Conservation (phyloP, 2,329 filamentous ascomycete genomes). For the Nothophoma quercina region DNA sequence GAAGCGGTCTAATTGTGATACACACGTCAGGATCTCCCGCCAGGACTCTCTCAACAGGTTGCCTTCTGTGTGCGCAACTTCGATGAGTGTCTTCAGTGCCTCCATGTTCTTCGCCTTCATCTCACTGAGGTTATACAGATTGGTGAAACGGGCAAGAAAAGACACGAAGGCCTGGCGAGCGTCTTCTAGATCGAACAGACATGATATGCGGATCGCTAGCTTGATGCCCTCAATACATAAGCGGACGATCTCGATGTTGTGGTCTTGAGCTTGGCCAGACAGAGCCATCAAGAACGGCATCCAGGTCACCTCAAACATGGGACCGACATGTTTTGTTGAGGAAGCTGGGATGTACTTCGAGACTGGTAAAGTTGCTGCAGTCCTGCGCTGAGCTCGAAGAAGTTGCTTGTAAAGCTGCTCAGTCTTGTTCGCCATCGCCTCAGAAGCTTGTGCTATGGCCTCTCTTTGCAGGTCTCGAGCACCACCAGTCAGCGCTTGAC, state of each 20-base stretch:
- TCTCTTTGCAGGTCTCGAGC: slow-evolving; percentile 91
- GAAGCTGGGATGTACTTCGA: slow-evolving; percentile 88
- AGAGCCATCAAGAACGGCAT: slow-evolving; percentile 98
- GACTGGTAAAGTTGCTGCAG: slow-evolving; percentile 71
- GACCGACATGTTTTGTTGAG: slow-evolving; percentile 91
- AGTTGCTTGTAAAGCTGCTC: slow-evolving; percentile 92
- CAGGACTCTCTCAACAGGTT: slow-evolving; percentile 89
- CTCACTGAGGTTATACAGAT: slow-evolving; percentile 92
- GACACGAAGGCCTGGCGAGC: slow-evolving; percentile 94
- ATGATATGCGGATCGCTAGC: slow-evolving; percentile 90
- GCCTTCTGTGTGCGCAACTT: slow-evolving; percentile 91
- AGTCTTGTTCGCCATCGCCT: slow-evolving; percentile 85
- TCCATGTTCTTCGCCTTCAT: slow-evolving; percentile 97
- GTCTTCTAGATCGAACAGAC: slow-evolving; percentile 91
- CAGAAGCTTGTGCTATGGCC: slow-evolving; percentile 92
- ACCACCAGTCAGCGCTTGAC: slow-evolving; percentile 89
- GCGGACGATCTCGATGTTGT: slow-evolving; percentile 90
- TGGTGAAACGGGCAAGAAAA: slow-evolving; percentile 90
- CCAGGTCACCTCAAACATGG: slow-evolving; percentile 99
- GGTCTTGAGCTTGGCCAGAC: slow-evolving; percentile 91
- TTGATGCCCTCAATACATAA: slow-evolving; percentile 96
- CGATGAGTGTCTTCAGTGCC: slow-evolving; percentile 87
- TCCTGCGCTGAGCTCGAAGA: slow-evolving; percentile 86
- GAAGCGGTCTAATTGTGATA: slow-evolving; percentile 93
- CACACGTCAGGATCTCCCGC: slow-evolving; percentile 93